Percentiles rank a stretch among this genome's conserved stretches.
Conservation (phyloP, 1,284 basidiomycete genomes). For the Stereum hirsutum region DNA sequence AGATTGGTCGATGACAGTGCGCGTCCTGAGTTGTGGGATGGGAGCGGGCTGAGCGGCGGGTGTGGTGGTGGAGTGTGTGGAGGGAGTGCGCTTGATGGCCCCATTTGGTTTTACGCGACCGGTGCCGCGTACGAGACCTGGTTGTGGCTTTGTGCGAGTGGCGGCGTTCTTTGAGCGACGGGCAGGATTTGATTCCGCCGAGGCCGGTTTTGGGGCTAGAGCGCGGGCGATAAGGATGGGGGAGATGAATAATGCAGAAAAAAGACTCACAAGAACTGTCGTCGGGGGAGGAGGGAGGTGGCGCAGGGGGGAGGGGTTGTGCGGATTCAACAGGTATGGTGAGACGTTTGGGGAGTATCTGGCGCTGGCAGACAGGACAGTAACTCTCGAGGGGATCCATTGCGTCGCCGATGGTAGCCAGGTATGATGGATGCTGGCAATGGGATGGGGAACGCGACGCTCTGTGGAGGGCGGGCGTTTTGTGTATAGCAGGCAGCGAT, state of each 20-base stretch:
- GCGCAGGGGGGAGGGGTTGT: conserved; percentile 16
- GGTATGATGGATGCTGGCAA: neutral
- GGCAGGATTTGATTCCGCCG: conserved; percentile 13
- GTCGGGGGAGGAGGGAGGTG: conserved; percentile 24
- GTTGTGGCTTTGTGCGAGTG: conserved; percentile 27
- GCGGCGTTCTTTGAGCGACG: conserved; percentile 30
- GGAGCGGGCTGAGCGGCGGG: conserved; percentile 10
- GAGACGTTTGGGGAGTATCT: conserved; percentile 60
- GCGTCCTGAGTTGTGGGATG: conserved; percentile 31
- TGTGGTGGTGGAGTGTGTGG: conserved; percentile 17
- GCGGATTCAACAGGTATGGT: conserved; percentile 32
- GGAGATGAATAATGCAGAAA: neutral
- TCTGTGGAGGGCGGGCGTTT: conserved; percentile 3
- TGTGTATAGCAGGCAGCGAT: no score
- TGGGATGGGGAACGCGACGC: neutral
- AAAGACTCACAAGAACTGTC: conserved; percentile 22
- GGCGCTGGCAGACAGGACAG: conserved; percentile 66
- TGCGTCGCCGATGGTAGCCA: conserved; percentile 8
- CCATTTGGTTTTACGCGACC: conserved; percentile 48
- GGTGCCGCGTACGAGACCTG: conserved; percentile 53
- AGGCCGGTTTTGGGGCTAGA: conserved; percentile 20
- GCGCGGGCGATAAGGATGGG: conserved; percentile 8
- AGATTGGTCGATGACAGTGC: conserved; percentile 64
- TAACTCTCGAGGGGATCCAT: conserved; percentile 40
- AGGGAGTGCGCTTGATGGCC: conserved; percentile 36